Conservation (phyloP, 2,329 filamentous ascomycete species). For the Phoma sp. region DNA sequence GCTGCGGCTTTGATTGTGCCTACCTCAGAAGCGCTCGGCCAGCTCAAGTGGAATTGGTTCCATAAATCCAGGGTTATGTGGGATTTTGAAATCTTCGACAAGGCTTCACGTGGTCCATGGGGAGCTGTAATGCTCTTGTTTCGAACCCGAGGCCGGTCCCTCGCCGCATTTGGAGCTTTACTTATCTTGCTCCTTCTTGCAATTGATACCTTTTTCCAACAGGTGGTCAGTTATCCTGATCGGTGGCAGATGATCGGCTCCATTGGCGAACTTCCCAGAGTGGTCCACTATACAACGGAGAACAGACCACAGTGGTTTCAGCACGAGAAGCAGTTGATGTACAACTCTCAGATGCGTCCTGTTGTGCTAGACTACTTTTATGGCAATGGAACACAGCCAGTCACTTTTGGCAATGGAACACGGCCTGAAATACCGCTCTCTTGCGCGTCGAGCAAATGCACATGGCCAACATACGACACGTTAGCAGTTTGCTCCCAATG, state of each 20-base stretch:
- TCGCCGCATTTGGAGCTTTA: neutral
- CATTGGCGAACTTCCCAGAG: neutral
- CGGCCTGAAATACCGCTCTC: constrained; percentile 32
- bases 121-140: constrained; percentile 8
- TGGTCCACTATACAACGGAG: constrained; percentile 12
- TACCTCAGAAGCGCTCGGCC: constrained; percentile 32
- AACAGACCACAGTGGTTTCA: neutral
- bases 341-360: neutral
- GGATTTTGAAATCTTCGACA: constrained; percentile 44
- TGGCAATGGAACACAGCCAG: constrained; percentile 29
- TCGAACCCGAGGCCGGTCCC: neutral
- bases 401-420: constrained; percentile 28
- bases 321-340: neutral
- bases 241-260: constrained; percentile 1
- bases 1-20: constrained; percentile 31
- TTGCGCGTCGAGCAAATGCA: constrained; percentile 39
- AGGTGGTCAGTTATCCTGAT: constrained; percentile 21
- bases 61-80: constrained; percentile 24
- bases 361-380: neutral
- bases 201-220: constrained; percentile 41
- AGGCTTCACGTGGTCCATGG: constrained; percentile 22
- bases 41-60: constrained; percentile 39
- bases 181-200: constrained; percentile 19
- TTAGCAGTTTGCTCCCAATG: constrained; percentile 35
- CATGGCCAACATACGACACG: constrained; percentile 34